Percentiles rank a stretch among this genome's conserved stretches.
phyloP scores from a whole-genome alignment of 176 grass and related monocot species.

The Triticum monococcum region DNA sequence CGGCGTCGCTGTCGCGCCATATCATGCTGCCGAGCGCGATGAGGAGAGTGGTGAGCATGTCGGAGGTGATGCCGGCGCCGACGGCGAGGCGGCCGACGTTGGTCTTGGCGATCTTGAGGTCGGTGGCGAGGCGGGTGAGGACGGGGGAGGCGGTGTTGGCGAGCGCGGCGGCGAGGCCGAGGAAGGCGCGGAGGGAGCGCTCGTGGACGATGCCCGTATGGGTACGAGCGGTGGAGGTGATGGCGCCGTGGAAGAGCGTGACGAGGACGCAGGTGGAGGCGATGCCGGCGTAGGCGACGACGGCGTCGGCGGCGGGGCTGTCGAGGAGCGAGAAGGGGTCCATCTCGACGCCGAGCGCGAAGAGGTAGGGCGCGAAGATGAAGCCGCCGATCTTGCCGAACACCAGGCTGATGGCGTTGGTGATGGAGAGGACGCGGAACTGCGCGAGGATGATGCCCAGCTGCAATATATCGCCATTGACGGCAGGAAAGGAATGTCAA shows the following conservation, averaged over 20 bases:
- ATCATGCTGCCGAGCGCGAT: conserved; percentile 57
- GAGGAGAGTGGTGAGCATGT: conserved; percentile 63
- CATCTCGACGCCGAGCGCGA: conserved; percentile 84
- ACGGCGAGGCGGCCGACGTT: conserved; percentile 56
- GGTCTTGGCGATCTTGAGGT: conserved; percentile 81
- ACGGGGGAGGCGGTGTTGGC: conserved; percentile 58
- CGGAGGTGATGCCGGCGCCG: conserved; percentile 55
- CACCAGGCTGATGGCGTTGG: conserved; percentile 43
- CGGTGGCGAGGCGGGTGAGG: conserved; percentile 66
- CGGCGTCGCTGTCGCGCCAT: conserved; percentile 43
- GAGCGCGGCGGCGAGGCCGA: conserved; percentile 47
- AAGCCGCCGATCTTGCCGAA: conserved; percentile 54
- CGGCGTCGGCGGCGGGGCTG: conserved; percentile 32
- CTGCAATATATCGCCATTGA: background rate
- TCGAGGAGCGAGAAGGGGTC: conserved; percentile 54
- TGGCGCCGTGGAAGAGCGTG: conserved; percentile 37
- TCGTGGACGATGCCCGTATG: conserved; percentile 38
- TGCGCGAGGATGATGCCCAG: conserved; percentile 59
- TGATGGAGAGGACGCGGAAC: conserved; percentile 30
- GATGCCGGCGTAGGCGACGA: conserved; percentile 64
- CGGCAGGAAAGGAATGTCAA: background rate
- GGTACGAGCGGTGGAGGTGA: conserved; percentile 21
- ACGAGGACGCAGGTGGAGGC: conserved; percentile 45
- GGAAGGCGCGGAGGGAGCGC: conserved; percentile 40
- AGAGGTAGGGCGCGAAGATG: conserved; percentile 63